Evolutionary conservation across 2,329 filamentous ascomycete species (phyloP), one percentile per base, ranked within the genome.

Genomic region (Neonectria magnoliae): DNA sequence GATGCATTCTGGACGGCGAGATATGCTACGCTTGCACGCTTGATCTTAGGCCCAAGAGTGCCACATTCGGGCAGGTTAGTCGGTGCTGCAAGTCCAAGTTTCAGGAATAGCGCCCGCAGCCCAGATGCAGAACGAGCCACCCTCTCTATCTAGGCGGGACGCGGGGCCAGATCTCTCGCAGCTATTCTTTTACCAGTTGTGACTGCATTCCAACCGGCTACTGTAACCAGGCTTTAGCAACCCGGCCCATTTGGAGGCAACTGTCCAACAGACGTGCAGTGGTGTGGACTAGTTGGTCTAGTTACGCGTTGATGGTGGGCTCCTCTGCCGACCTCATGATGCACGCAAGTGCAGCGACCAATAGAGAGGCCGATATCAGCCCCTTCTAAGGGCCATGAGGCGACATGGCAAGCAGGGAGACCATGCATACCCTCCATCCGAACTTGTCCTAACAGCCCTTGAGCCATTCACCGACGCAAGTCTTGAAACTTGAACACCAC

Each of bases 1-100:
- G 20, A 27, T 38, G 33, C 45, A 29, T 45, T 57, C 14, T 47
- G 20, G 10, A 16, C 27, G 27, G 29, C n/a, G 10, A 18, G 33
- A 45, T 44, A 29, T 42, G 31, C 29, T 44, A 41, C 13, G 29
- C 55, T 54, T 54, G 11, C 41, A 41, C 13, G 29, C 60, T 50
- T 54, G 11, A 18, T 33, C 31, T 9, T n/a, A 38, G n/a, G 42
- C 41, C 31, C 29, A 55, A 53, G 18, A 14, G 6, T 31, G 9
- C 22, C 42, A 45, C 31, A n/a, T 16, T 13, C 25, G 18, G 16
- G 58, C 41, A 61, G 62, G 33, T 51, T 53, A 61, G 60, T 45
- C 57, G 41, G 29, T 67, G 66, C 76, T 81, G 79, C 80, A 82
- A 76, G 78, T 77, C 77, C 79, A 79, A 80, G 78, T 81, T 82